Conservation (phyloP, 1,284 basidiomycete species). For the Phaffia rhodozyma region DNA sequence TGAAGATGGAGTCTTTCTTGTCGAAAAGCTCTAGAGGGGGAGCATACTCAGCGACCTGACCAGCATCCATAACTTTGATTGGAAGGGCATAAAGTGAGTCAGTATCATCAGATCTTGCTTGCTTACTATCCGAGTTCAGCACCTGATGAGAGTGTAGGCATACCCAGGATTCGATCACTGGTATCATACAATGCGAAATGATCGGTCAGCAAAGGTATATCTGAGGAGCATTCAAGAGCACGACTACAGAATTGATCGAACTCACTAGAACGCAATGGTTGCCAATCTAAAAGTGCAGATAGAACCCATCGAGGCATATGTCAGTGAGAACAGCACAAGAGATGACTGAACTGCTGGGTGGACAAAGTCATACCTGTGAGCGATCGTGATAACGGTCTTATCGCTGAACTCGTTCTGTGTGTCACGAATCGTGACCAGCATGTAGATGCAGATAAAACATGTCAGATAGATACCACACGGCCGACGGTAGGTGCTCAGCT, state of each 20-base stretch:
- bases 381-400: slow-evolving; percentile 49
- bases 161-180: too few relatives aligned
- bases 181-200: too few relatives aligned
- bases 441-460: too few relatives aligned
- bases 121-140: too few relatives aligned
- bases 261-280: slow-evolving; percentile 7
- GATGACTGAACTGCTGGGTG: neutral
- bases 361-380: slow-evolving; percentile 55
- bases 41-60: slow-evolving; percentile 30
- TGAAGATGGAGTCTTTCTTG: slow-evolving; percentile 28
- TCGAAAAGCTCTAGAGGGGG: slow-evolving; percentile 33
- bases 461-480: too few relatives aligned
- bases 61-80: slow-evolving; percentile 32
- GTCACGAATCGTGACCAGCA: too few relatives aligned
- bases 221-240: too few relatives aligned
- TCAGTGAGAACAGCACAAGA: neutral
- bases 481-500: too few relatives aligned
- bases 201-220: too few relatives aligned
- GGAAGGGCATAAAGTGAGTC: too few relatives aligned
- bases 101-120: too few relatives aligned
- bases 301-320: slow-evolving; percentile 20
- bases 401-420: slow-evolving; percentile 29
- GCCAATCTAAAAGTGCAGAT: neutral
- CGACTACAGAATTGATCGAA: neutral
- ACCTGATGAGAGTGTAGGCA: too few relatives aligned